Percentiles rank a stretch among this genome's conserved stretches.
Conservation (phyloP, 805 yeast species). For the Suhomyces faveliae region DNA sequence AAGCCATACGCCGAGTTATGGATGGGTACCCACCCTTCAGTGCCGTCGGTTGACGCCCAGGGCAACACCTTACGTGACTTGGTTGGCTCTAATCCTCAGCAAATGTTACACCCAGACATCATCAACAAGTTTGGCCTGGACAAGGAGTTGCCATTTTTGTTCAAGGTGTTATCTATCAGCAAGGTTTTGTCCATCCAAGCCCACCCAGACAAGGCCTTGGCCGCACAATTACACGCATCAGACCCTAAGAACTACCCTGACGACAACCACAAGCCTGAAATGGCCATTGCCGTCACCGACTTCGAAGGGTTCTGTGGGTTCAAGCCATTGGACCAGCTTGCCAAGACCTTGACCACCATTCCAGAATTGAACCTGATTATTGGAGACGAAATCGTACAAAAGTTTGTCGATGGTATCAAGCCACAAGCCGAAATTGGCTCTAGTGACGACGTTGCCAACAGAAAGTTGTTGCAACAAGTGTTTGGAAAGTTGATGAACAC, state of each 20-base stretch:
- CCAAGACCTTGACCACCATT: conserved; percentile 61
- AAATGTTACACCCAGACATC: conserved; percentile 57
- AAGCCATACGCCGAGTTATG: conserved; percentile 96
- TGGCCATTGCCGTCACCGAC: conserved; percentile 95
- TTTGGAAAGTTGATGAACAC: conserved; percentile 86
- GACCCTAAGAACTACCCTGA: conserved; percentile 97
- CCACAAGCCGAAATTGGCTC: conserved; percentile 47
- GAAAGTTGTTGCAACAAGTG: conserved; percentile 65
- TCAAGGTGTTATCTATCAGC: conserved; percentile 89
- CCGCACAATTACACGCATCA: conserved; percentile 64
- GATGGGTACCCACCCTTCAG: conserved; percentile 99
- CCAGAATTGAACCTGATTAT: conserved; percentile 77
- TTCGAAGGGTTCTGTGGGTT: conserved; percentile 99
- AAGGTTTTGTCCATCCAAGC: conserved; percentile 96
- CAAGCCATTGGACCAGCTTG: conserved; percentile 81
- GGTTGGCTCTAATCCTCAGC: conserved; percentile 56
- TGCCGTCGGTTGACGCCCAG: conserved; percentile 62
- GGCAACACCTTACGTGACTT: conserved; percentile 66
- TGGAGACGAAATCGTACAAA: conserved; percentile 56
- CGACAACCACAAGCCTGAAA: conserved; percentile 98
- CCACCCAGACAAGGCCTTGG: conserved; percentile 91
- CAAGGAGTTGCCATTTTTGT: conserved; percentile 83
- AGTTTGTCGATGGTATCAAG: conserved; percentile 51
- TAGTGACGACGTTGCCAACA: conserved; percentile 55
- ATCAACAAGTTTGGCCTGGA: conserved; percentile 63